Evolutionary conservation across 495 filamentous ascomycete genomes (phyloP).

Genomic region (Trichoderma gamsii): DNA sequence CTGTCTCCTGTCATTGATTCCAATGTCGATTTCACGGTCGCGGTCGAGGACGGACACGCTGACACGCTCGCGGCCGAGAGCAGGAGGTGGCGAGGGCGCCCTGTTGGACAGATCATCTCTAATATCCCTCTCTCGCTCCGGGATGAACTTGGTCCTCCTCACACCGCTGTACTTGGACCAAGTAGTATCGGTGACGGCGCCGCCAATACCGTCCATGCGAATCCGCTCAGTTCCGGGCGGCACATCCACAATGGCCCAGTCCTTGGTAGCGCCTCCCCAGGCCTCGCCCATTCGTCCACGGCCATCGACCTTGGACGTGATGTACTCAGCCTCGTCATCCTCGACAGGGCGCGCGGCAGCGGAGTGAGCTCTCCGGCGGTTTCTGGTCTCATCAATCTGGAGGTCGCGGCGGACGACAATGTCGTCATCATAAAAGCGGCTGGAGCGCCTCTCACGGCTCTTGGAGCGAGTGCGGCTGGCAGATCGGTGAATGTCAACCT

Average conservation of each 20-base stretch:
- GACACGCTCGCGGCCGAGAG: constrained; percentile 8
- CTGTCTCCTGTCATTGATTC: constrained; percentile 35
- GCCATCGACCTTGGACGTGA: constrained; percentile 53
- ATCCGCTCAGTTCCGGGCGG: constrained; percentile 73
- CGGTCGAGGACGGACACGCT: constrained; percentile 22
- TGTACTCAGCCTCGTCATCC: constrained; percentile 60
- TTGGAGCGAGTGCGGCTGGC: constrained; percentile 29
- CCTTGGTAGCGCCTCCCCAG: constrained; percentile 58
- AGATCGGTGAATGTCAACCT: constrained; percentile 37
- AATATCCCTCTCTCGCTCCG: constrained; percentile 36
- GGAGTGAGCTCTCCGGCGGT: constrained; percentile 38
- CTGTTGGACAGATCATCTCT: not conserved
- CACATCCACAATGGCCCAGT: constrained; percentile 74
- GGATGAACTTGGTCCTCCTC: constrained; percentile 60
- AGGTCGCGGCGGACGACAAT: constrained; percentile 45
- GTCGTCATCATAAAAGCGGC: constrained; percentile 34
- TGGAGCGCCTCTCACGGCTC: constrained; percentile 30
- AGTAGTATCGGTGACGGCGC: constrained; percentile 59
- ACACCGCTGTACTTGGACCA: constrained; percentile 76
- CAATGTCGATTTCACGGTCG: constrained; percentile 36
- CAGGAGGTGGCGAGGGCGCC: not conserved
- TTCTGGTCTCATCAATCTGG: constrained; percentile 41
- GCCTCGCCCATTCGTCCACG: constrained; percentile 61
- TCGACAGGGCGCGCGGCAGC: constrained; percentile 38
- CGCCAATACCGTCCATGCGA: constrained; percentile 66